Evolutionary conservation across 257 asterid genomes (phyloP).

Genomic region (Knoxia roxburghii): DNA sequence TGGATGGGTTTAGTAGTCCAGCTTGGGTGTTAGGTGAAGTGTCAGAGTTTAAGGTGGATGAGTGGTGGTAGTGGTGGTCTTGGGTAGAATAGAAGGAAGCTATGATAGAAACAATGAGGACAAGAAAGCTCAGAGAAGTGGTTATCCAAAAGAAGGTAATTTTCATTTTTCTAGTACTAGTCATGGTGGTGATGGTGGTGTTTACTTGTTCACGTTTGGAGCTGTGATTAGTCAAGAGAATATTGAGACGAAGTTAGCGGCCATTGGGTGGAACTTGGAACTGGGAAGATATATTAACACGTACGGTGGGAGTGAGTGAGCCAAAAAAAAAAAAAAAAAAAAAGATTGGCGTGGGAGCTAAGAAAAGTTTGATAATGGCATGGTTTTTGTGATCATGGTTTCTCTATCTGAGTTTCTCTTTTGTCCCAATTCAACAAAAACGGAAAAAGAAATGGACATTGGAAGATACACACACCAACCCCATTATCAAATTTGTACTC

Average conservation of each 20-base stretch:
- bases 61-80: background rate
- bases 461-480: conserved; percentile 57
- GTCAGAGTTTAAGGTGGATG: background rate
- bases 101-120: conserved; percentile 39
- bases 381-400: no score
- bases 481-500: background rate
- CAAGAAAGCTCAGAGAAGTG: conserved; percentile 34
- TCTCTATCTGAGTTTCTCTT: no score
- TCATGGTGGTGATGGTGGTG: conserved; percentile 37
- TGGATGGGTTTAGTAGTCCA: conserved; percentile 3
- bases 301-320: conserved; percentile 10
- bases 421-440: no score
- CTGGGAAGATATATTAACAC: conserved; percentile 12
- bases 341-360: conserved; percentile 60
- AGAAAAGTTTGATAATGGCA: conserved; percentile 48
- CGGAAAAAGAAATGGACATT: conserved; percentile 47
- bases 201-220: conserved; percentile 11
- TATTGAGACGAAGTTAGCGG: no score
- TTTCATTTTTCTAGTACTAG: conserved; percentile 27
- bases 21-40: background rate
- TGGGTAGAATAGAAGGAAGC: conserved; percentile 24
- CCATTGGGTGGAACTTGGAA: no score
- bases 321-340: no score
- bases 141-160: conserved; percentile 45
- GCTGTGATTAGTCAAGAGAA: conserved; percentile 2